Percentiles rank a stretch among this genome's conserved stretches.
Evolutionary conservation across 352 stramenopile species (phyloP).

Genomic region (Phytophthora vignae): DNA sequence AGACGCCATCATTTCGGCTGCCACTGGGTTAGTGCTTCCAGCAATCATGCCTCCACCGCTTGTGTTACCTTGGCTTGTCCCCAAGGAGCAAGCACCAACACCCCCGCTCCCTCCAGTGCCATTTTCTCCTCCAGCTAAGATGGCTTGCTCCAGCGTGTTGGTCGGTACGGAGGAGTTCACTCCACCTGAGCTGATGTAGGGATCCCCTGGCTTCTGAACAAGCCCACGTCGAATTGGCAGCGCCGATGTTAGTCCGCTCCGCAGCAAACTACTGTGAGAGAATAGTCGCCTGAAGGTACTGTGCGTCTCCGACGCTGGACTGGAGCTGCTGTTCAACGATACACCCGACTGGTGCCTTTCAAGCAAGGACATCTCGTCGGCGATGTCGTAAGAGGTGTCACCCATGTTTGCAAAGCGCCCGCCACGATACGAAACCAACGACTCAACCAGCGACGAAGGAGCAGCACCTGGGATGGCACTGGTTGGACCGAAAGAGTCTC

Average conservation of each 20-base stretch:
- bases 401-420: constrained; percentile 40
- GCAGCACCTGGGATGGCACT: constrained; percentile 10
- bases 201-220: constrained; percentile 54
- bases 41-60: constrained; percentile 34
- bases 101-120: constrained; percentile 25
- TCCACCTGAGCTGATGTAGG: constrained; percentile 49
- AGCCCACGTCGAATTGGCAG: constrained; percentile 49
- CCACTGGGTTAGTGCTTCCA: constrained; percentile 60
- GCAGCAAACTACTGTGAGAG: constrained; percentile 68
- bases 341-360: constrained; percentile 41
- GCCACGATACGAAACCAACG: constrained; percentile 30
- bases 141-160: constrained; percentile 76
- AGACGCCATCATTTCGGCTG: constrained; percentile 83
- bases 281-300: constrained; percentile 72
- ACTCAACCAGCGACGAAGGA: constrained; percentile 37
- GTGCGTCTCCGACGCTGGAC: constrained; percentile 40
- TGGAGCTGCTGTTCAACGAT: constrained; percentile 50
- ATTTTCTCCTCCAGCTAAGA: constrained; percentile 53
- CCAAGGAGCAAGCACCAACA: constrained; percentile 30
- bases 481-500: constrained; percentile 19
- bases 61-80: constrained; percentile 29
- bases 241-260: constrained; percentile 40
- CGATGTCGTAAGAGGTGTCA: constrained; percentile 42
- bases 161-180: constrained; percentile 43
- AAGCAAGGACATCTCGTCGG: constrained; percentile 37